Conservation (phyloP, 1,284 basidiomycete species). For the Moesziomyces antarcticus region DNA sequence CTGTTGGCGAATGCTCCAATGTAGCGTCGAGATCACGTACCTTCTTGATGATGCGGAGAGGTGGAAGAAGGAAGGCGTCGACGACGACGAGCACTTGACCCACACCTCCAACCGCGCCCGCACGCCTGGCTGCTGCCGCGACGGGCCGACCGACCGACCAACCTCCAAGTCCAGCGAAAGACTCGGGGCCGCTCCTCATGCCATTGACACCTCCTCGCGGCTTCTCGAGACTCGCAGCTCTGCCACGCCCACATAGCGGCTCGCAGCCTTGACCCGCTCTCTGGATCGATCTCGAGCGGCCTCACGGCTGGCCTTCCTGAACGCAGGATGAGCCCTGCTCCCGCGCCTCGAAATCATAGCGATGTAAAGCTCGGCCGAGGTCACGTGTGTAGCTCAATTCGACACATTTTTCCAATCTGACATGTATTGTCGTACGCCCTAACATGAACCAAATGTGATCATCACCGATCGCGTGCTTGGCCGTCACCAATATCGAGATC, state of each 20-base stretch:
- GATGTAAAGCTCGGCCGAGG: conserved; percentile 17
- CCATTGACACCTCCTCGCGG: too few species aligned
- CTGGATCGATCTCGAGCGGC: too few species aligned
- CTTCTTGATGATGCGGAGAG: conserved; percentile 56
- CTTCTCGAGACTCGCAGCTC: too few species aligned
- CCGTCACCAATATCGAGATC: too few species aligned
- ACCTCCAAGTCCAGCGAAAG: background rate
- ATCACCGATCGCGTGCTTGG: too few species aligned
- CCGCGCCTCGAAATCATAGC: too few species aligned
- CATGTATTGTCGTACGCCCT: too few species aligned
- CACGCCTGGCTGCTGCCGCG: background rate
- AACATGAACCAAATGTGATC: too few species aligned
- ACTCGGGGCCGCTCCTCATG: background rate
- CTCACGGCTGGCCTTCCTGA: too few species aligned
- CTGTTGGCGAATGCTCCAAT: conserved; percentile 13
- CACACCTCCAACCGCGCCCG: conserved; percentile 18
- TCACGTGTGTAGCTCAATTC: conserved; percentile 16
- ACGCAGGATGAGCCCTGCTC: too few species aligned
- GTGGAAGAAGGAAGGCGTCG: conserved; percentile 35
- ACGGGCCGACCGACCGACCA: background rate
- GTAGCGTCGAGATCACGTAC: conserved; percentile 39
- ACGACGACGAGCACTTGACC: conserved; percentile 21
- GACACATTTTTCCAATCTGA: too few species aligned
- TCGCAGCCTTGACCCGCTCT: background rate
- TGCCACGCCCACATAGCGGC: background rate